Base-by-base conservation (phyloP, 2,329 filamentous ascomycete species). In the Phialemonium atrogriseum region DNA sequence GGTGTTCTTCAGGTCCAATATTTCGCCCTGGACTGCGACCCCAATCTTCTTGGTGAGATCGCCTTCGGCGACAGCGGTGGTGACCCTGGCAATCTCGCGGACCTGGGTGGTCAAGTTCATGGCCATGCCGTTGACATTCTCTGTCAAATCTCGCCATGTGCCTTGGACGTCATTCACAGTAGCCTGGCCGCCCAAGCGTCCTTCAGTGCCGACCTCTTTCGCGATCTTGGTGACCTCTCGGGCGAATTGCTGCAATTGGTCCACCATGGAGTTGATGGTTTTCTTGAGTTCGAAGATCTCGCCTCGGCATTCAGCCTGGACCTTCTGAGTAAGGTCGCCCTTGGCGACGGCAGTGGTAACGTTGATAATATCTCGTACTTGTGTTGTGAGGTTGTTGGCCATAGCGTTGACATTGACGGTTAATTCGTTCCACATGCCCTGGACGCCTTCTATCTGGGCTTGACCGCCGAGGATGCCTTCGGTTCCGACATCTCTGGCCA, bases 261-360 rank as follows among this genome's bases (percentile, higher is more conserved):
- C 91, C 44, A 98, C 89, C 89, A 98, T 98, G 55, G 84, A 91
- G 62, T 98, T 98, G 67, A 96, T 98, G 27, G 91, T 96, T 38
- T 87, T 88, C 62, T 98, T 98, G 51, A 98, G 81, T 64, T 84
- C 86, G 53, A 79, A 83, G 50, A 88, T 96, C 69, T 89, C 91
- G 58, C 83, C 93, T 64, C 80, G 83, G 60, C 84, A 89, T 51
- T 85, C 86, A 39, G 88, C 88, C 57, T 94, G 86, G 23, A 98
- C 89, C 58, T 95, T 95, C 58, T 94, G 89, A 30, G 88, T 95
- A 47, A 98, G 70, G 56, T 98, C 91, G 60, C 89, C 89, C 59
- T 77, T 79, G 47, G 77, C 77, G 44, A 82, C 77, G 38, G 77
- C 77, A 19, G 77, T 82, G 19, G 77, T 82, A 41, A 82, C 77